phyloP scores from a whole-genome alignment of 371 early-diverging fungal genomes.

The Mortierella sp. region DNA sequence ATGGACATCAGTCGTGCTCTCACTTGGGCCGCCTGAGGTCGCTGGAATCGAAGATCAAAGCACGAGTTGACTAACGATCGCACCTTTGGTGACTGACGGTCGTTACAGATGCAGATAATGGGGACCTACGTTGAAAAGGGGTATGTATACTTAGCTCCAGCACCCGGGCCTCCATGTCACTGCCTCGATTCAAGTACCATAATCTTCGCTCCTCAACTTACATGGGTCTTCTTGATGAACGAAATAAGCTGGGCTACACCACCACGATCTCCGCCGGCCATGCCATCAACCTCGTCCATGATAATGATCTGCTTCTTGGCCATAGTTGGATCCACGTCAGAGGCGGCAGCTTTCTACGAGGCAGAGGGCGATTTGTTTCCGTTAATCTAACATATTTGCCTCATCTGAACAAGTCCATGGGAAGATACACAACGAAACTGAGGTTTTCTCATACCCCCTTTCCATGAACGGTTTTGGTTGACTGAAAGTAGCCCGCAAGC shows the following conservation, averaged over 20 bases:
- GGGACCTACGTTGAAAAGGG: constrained; percentile 74
- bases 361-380: neutral
- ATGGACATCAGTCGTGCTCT: constrained; percentile 86
- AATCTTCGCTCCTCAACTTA: too few species aligned
- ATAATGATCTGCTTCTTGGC: constrained; percentile 81
- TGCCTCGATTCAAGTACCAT: neutral
- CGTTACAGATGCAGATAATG: constrained; percentile 99
- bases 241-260: constrained; percentile 93
- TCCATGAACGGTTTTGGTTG: constrained; percentile 4
- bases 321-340: constrained; percentile 27
- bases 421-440: neutral
- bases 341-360: constrained; percentile 26
- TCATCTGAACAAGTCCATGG: neutral
- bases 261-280: constrained; percentile 99
- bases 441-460: constrained; percentile 53
- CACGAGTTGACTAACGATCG: constrained; percentile 91
- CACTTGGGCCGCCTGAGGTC: constrained; percentile 74
- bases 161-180: too few species aligned
- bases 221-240: constrained; percentile 91
- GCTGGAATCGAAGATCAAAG: constrained; percentile 87
- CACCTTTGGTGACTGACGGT: constrained; percentile 91
- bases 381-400: neutral
- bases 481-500: constrained; percentile 61
- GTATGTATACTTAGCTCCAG: neutral
- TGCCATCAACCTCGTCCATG: constrained; percentile 99